These are phyloP conservation scores for Naganishia vaughanmartiniae DNA, from an alignment of 768 basidiomycete genomes.

Conservation along the genomic window DNA sequence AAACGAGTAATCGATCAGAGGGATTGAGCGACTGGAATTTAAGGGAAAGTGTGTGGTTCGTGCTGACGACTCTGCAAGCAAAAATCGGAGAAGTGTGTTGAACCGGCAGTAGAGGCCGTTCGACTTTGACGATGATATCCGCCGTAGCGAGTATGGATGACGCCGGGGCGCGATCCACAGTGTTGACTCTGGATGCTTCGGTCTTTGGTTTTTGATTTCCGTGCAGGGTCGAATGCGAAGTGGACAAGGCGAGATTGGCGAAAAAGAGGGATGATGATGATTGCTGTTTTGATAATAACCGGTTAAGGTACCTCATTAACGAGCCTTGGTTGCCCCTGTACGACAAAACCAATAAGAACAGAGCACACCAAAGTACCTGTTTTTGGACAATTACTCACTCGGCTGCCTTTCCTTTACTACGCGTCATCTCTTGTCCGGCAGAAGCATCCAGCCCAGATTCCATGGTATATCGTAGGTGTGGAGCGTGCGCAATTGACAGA, in stretches of 20 bases:
- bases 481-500: background rate
- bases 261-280: constrained; percentile 14
- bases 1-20: background rate
- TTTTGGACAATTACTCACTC: background rate
- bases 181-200: background rate
- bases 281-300: constrained; percentile 13
- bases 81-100: constrained; percentile 22
- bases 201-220: background rate
- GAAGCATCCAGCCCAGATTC: background rate
- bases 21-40: constrained; percentile 13
- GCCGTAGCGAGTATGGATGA: constrained; percentile 3
- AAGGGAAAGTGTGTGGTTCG: constrained; percentile 1
- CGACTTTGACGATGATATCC: constrained; percentile 8
- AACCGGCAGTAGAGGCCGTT: constrained; percentile 9
- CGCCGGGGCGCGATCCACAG: background rate
- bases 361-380: background rate
- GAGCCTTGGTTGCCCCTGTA: constrained; percentile 2
- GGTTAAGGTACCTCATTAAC: background rate
- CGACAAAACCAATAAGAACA: background rate
- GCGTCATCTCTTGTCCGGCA: background rate
- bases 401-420: background rate
- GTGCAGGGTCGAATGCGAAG: background rate
- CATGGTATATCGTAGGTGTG: background rate
- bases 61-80: background rate
- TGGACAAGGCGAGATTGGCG: constrained; percentile 11